phyloP scores from a whole-genome alignment of 352 stramenopile species.

The Phytopythium boreale region DNA sequence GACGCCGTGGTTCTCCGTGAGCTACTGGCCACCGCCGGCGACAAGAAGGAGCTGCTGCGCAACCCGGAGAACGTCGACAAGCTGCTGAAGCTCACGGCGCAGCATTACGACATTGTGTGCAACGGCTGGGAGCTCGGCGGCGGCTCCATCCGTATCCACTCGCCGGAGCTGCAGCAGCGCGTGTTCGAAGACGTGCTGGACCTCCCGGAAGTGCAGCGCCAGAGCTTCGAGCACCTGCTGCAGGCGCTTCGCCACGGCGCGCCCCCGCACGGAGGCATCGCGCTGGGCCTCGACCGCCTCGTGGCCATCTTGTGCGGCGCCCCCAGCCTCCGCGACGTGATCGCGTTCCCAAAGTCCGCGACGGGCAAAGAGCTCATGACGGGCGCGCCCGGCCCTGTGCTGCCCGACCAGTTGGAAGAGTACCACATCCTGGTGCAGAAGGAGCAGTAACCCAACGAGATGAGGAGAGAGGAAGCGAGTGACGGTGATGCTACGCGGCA shows the following conservation, averaged over 20 bases:
- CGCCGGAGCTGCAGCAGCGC: constrained; percentile 61
- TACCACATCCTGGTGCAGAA: constrained; percentile 46
- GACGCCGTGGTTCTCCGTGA: constrained; percentile 42
- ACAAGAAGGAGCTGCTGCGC: constrained; percentile 38
- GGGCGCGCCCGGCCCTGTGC: constrained; percentile 61
- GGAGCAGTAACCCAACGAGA: background rate
- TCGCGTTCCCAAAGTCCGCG: constrained; percentile 89
- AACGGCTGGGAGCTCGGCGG: constrained; percentile 87
- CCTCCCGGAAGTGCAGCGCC: constrained; percentile 54
- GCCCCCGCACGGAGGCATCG: constrained; percentile 83
- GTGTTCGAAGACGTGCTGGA: constrained; percentile 81
- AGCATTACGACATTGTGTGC: constrained; percentile 89
- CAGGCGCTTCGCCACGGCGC: constrained; percentile 74
- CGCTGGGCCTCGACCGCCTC: constrained; percentile 82
- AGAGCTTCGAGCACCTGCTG: constrained; percentile 85
- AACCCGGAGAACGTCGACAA: constrained; percentile 49
- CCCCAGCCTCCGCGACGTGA: constrained; percentile 82
- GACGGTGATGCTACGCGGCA: background rate
- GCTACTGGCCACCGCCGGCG: constrained; percentile 25
- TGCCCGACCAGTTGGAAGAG: constrained; percentile 64
- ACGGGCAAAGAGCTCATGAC: constrained; percentile 89
- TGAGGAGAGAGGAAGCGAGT: background rate
- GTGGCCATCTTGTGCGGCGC: constrained; percentile 80
- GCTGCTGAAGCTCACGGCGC: constrained; percentile 57
- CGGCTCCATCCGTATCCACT: constrained; percentile 85